Conservation (phyloP, 2,329 filamentous ascomycete species). For the Pseudocercospora crystallina region DNA sequence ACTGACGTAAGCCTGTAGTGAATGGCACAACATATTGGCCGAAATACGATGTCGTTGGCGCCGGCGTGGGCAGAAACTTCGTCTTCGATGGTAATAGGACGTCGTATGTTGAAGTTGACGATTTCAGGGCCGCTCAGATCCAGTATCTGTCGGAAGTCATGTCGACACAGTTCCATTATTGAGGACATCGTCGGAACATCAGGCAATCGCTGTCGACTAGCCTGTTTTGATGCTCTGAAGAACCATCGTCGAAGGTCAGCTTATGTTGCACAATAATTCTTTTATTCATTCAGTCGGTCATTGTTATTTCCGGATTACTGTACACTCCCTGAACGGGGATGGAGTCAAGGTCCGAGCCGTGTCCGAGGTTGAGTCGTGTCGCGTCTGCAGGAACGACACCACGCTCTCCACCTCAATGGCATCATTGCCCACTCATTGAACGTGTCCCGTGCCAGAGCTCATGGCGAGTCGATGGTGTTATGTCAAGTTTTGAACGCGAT, state of each 20-base stretch:
- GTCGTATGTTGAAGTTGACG: neutral
- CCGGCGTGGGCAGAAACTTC: neutral
- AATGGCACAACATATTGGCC: neutral
- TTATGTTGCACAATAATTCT: too few relatives aligned
- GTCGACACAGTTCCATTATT: too few relatives aligned
- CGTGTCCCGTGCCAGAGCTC: neutral
- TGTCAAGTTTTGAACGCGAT: conserved; percentile 6
- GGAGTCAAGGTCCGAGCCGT: too few relatives aligned
- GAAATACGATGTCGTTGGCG: neutral
- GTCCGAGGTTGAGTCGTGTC: neutral
- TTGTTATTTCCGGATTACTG: too few relatives aligned
- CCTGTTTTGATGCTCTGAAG: too few relatives aligned
- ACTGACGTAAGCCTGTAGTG: too few relatives aligned
- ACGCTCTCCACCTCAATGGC: conserved; percentile 11
- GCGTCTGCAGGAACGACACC: neutral
- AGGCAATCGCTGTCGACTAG: too few relatives aligned
- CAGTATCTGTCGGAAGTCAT: neutral
- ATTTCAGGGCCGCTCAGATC: neutral
- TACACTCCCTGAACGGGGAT: too few relatives aligned
- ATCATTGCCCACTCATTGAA: conserved; percentile 10
- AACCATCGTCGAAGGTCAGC: too few relatives aligned
- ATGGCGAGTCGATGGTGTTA: conserved; percentile 7
- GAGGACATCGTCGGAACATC: too few relatives aligned
- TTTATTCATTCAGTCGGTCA: too few relatives aligned
- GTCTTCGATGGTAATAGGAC: neutral